Evolutionary conservation across 176 grass and related monocot genomes (phyloP), one percentile per base, ranked within the genome.

Genomic region (Oryza glumipatula): DNA sequence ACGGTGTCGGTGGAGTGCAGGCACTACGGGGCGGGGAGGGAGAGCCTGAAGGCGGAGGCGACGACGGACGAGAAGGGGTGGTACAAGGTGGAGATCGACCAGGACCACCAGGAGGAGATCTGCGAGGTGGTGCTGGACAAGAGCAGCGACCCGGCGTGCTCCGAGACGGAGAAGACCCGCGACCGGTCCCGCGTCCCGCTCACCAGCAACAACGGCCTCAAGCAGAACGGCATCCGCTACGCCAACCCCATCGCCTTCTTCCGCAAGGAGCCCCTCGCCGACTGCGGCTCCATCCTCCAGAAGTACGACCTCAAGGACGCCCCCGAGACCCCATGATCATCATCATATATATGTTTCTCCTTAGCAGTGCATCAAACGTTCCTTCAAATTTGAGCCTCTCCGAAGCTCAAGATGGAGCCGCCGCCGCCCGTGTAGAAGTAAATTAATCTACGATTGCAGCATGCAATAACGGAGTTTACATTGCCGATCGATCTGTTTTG

Each of bases 1-100:
- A 92, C 87, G 82, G 93, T 98, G 58, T 73, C 41, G 76, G 65
- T 98, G 45, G 91, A 90, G 28, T 98, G 93, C 89, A 80, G 67
- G 7, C 71, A 35, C 13, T 98, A 28, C 79, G 64, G 39, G 9
- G 77, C 67, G 26, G 74, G 45, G 12, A 35, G 26, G 65, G 36
- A 88, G 72, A 70, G 12, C 11, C 68, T 82, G 19, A 76, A 67
- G 66, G 85, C 79, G 45, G 89, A 90, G 39, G 93, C 72, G 38
- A 71, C 85, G 70, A 95, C 96, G 61, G 77, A 95, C 79, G 60
- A 44, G 51, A 4, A 4, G 4, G 93, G 93, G 12, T 88, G 84
- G 83, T 98, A 93, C 89, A 69, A 46, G 45, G 17, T 95, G 23
- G 83, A 78, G 84, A 72, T 92, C 46, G 67, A 70, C 51, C 61